phyloP scores from a whole-genome alignment of 169 alveolate genomes.

The Babesia divergens region DNA sequence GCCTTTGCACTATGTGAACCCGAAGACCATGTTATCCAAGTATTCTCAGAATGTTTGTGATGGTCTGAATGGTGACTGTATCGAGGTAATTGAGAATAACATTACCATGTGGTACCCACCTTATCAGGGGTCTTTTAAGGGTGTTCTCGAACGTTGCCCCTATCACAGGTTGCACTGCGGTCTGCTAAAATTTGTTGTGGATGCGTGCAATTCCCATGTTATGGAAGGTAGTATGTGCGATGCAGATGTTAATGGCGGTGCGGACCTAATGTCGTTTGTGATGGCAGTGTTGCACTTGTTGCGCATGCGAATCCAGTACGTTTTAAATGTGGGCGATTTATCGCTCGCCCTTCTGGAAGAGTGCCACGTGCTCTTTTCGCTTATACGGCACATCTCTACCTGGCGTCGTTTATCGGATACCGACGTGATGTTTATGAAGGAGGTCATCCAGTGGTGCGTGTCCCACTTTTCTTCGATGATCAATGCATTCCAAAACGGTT shows the following conservation, averaged over 20 bases:
- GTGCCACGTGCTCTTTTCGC: not conserved
- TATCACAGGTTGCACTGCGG: slow-evolving; percentile 37
- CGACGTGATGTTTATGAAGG: not conserved
- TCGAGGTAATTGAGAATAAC: slow-evolving; percentile 18
- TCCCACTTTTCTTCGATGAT: not conserved
- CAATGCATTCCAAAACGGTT: slow-evolving; percentile 24
- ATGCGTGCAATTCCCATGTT: not conserved
- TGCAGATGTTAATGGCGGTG: not conserved
- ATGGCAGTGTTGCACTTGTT: slow-evolving; percentile 6
- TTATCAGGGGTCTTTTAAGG: not conserved
- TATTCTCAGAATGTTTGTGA: not conserved
- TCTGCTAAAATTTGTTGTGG: slow-evolving; percentile 16
- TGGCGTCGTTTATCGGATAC: not conserved
- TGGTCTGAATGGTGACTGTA: not conserved
- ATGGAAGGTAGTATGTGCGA: not conserved
- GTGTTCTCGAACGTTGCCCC: slow-evolving; percentile 10
- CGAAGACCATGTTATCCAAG: slow-evolving; percentile 11
- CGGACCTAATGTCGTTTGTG: not conserved
- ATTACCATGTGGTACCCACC: slow-evolving; percentile 38
- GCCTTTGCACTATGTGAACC: slow-evolving; percentile 18
- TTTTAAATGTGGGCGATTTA: not conserved
- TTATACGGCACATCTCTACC: slow-evolving; percentile 25
- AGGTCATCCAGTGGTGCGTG: not conserved
- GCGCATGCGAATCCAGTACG: slow-evolving; percentile 5
- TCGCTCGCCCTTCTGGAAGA: slow-evolving; percentile 31